phyloP scores from a whole-genome alignment of 2,329 filamentous ascomycete genomes.

The Scedosporium minutisporum region DNA sequence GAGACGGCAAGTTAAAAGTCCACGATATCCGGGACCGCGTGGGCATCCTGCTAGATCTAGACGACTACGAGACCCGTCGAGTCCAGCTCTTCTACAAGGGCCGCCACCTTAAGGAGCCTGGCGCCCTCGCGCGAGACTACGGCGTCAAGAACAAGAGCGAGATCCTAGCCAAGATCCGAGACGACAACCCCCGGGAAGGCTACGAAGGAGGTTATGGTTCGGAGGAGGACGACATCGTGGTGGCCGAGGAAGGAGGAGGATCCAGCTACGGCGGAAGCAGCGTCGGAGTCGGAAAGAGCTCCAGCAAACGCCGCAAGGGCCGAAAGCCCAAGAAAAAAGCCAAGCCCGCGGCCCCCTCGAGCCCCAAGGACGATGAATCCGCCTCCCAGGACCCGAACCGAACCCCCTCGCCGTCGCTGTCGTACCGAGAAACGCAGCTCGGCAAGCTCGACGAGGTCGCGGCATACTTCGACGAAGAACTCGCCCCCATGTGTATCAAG shows the following conservation, averaged over 20 bases:
- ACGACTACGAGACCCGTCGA: conserved; percentile 37
- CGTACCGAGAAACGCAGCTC: conserved; percentile 28
- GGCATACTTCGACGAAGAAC: conserved; percentile 51
- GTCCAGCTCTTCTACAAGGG: conserved; percentile 69
- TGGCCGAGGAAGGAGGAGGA: conserved; percentile 33
- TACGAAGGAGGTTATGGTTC: conserved; percentile 23
- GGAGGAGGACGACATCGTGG: conserved; percentile 33
- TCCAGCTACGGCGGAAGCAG: conserved; percentile 14
- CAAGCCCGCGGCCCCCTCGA: conserved; percentile 20
- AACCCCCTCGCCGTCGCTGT: conserved; percentile 14
- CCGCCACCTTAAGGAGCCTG: conserved; percentile 55
- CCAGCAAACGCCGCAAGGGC: conserved; percentile 23
- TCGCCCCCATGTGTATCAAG: conserved; percentile 54
- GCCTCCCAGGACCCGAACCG: neutral
- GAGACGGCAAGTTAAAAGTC: conserved; percentile 60
- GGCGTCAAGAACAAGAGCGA: conserved; percentile 53
- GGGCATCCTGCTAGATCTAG: conserved; percentile 54
- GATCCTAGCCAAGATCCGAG: conserved; percentile 36
- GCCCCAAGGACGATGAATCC: conserved; percentile 18
- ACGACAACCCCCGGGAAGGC: conserved; percentile 20
- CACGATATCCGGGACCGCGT: conserved; percentile 58
- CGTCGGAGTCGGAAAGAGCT: conserved; percentile 18
- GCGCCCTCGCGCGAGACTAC: conserved; percentile 47
- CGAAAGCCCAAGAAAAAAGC: conserved; percentile 33
- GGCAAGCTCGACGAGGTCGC: conserved; percentile 60